A percentile compares a stretch with the other conserved stretches of the same genome.
Conservation (phyloP, 768 basidiomycete species). For the Suillus subaureus region DNA sequence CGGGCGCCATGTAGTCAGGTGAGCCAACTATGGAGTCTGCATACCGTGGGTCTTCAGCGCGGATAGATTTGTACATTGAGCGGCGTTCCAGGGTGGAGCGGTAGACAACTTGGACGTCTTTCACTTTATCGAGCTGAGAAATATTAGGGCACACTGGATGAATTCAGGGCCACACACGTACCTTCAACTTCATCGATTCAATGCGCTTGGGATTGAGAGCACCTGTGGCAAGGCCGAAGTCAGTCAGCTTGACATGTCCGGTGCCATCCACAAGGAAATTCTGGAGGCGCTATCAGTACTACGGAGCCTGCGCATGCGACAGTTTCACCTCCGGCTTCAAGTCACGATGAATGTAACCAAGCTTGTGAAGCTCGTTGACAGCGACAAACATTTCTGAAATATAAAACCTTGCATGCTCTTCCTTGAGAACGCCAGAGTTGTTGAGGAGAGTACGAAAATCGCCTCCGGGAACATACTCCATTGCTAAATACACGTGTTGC, state of each 20-base stretch:
- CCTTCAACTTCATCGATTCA: constrained; percentile 92
- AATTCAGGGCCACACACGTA: constrained; percentile 29
- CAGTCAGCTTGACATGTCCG: constrained; percentile 96
- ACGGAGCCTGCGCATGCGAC: background rate
- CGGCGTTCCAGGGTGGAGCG: constrained; percentile 93
- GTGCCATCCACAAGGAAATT: constrained; percentile 96
- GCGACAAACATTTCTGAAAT: constrained; percentile 97
- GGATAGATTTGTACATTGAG: constrained; percentile 90
- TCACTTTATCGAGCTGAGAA: constrained; percentile 88
- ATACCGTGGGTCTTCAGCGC: constrained; percentile 88
- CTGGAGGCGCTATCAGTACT: constrained; percentile 38
- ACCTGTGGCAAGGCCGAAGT: constrained; percentile 97
- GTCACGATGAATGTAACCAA: constrained; percentile 98
- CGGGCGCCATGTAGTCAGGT: constrained; percentile 98
- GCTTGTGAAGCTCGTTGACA: constrained; percentile 92
- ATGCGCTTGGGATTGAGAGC: constrained; percentile 93
- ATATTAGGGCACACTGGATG: constrained; percentile 9
- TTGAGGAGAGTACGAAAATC: constrained; percentile 98
- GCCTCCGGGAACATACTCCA: constrained; percentile 99
- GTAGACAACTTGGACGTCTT: constrained; percentile 87
- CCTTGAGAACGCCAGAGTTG: constrained; percentile 96
- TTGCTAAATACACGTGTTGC: constrained; percentile 90
- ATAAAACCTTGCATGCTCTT: constrained; percentile 96
- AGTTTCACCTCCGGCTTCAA: constrained; percentile 90
- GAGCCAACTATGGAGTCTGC: constrained; percentile 98